phyloP scores from a whole-genome alignment of 1,139 yeast genomes.

The Eremothecium coryli region DNA sequence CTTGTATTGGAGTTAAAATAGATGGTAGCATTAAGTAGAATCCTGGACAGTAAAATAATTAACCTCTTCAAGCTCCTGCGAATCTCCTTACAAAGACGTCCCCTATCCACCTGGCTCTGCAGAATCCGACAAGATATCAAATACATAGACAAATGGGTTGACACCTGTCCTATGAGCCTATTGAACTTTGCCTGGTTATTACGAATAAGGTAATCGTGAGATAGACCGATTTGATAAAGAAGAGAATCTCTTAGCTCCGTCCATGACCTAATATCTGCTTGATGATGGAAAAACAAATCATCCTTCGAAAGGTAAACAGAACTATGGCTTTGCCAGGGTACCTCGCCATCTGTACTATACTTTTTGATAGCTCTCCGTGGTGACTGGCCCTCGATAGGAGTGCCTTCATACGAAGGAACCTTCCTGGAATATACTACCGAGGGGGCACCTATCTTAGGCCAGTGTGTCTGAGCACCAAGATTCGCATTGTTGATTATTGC shows the following conservation, averaged over 20 bases:
- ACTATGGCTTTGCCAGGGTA: background rate
- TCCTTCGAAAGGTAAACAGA: slow-evolving; percentile 20
- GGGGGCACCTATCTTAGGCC: background rate
- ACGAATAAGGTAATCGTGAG: slow-evolving; percentile 42
- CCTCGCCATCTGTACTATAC: background rate
- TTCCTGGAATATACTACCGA: background rate
- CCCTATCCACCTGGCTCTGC: slow-evolving; percentile 40
- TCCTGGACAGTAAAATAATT: slow-evolving; percentile 46
- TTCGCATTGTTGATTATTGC: too few relatives aligned
- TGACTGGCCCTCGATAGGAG: background rate
- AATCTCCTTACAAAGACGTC: slow-evolving; percentile 40
- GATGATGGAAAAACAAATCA: slow-evolving; percentile 45
- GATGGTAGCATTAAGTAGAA: slow-evolving; percentile 50
- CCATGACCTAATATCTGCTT: slow-evolving; percentile 54
- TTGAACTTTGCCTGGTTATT: slow-evolving; percentile 43
- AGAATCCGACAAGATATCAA: slow-evolving; percentile 46
- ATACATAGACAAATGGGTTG: slow-evolving; percentile 40
- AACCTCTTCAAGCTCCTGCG: slow-evolving; percentile 43
- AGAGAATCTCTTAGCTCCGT: slow-evolving; percentile 41
- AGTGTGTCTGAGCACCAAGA: background rate
- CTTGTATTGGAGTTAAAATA: slow-evolving; percentile 31
- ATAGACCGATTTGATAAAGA: slow-evolving; percentile 38
- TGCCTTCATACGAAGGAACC: background rate
- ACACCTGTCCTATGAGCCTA: slow-evolving; percentile 43
- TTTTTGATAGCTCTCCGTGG: background rate